Evolutionary conservation across 2,329 filamentous ascomycete species (phyloP), one percentile per base, ranked within the genome.

Genomic region (Alternaria sp.): DNA sequence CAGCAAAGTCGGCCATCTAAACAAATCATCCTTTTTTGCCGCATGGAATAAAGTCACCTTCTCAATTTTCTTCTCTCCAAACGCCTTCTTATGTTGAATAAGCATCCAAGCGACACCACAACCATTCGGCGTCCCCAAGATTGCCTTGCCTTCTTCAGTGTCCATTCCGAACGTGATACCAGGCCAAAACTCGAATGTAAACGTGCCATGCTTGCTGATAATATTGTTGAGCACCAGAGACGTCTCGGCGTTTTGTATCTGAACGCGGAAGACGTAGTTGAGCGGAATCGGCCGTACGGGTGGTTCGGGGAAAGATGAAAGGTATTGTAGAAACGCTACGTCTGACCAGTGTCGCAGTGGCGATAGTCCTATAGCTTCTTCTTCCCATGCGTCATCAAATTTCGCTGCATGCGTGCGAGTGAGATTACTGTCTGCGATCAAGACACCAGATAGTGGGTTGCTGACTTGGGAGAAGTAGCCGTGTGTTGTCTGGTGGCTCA

Each of bases 281-380:
- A 60, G 43, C 3, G 54, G 13, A 3, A 44, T 13, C 6, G 49
- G 49, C 32, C 19, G 57, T 7, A 43, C 1, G 4, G 12, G 21
- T 19, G 53, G 21, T 5, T 30, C 30, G 10, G 36, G 49, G 3
- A 32, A 23, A 19, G 51, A 45, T 5, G 51, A 30, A 4, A 40
- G 15, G 15, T 57, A 57, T 44, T 68, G 66, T 3, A 70, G 36
- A n/a, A 50, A 67, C 6, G 66, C 62, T 40, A 68, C 40, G 23
- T 68, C 66, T 15, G 63, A 68, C 66, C 66, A 67, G 57, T 60
- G 50, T 6, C 54, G 25, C 26, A 68, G 61, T 13, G 21, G 21
- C 12, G 60, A 49, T n/a, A 51, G 11, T 15, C 2, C 47, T 7
- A 1, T 32, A 10, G 13, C 10, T 21, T 45, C 17, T 3, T 51